phyloP scores from a whole-genome alignment of 2,329 filamentous ascomycete species.

The Pyrenophora teres region DNA sequence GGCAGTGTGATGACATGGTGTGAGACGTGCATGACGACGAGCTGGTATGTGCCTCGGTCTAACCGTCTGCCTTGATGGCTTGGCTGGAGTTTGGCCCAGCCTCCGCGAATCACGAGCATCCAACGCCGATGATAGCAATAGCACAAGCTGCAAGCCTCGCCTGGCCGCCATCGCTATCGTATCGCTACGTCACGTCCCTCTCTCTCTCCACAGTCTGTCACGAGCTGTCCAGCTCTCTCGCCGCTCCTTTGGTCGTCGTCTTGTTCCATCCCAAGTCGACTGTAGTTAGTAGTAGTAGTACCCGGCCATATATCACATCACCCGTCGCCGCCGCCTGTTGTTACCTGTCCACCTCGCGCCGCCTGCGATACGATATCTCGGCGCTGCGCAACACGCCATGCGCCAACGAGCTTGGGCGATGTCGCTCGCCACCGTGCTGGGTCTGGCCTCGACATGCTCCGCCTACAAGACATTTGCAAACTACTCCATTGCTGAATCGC shows the following conservation, averaged over 20 bases:
- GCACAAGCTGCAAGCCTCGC: constrained; percentile 3
- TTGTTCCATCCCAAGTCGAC: not conserved
- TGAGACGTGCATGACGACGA: constrained; percentile 9
- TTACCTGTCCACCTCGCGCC: constrained; percentile 29
- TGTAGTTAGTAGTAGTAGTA: too few species aligned
- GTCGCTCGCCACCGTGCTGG: constrained; percentile 36
- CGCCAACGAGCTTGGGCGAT: constrained; percentile 40
- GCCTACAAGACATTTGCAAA: constrained; percentile 43
- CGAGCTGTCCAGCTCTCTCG: constrained; percentile 21
- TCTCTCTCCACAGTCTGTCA: not conserved
- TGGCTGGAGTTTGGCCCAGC: constrained; percentile 23
- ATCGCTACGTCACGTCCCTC: constrained; percentile 1
- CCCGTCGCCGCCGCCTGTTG: constrained; percentile 5
- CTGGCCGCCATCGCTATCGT: constrained; percentile 20
- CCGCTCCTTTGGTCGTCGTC: constrained; percentile 14
- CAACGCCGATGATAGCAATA: constrained; percentile 28
- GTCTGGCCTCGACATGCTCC: constrained; percentile 25
- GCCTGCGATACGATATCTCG: constrained; percentile 13
- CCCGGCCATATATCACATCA: not conserved
- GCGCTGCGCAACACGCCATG: constrained; percentile 31
- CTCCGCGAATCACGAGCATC: constrained; percentile 28
- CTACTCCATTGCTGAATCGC: constrained; percentile 59
- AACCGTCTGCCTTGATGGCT: constrained; percentile 17
- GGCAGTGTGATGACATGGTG: not conserved
- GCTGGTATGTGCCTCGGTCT: constrained; percentile 21